Evolutionary conservation across 306 rosid genomes (phyloP).

Genomic region (Ochetophila trinervis): DNA sequence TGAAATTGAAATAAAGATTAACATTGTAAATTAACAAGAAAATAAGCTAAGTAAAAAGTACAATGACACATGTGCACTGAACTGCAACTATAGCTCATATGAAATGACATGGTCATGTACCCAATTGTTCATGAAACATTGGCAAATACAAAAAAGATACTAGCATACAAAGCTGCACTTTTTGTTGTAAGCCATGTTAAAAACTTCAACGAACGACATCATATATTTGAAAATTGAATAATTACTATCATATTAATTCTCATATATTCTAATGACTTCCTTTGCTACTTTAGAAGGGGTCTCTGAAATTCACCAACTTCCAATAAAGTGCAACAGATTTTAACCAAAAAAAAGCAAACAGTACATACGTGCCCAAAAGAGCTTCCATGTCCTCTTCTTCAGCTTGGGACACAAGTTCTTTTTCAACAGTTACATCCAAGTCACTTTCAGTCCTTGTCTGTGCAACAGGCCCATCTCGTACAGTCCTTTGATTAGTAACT

Average conservation of each 20-base stretch:
- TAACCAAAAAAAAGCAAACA: neutral
- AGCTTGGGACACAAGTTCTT: conserved; percentile 96
- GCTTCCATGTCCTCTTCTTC: conserved; percentile 99
- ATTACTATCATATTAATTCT: neutral
- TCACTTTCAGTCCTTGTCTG: conserved; percentile 53
- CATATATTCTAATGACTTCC: neutral
- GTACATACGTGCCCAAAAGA: conserved; percentile 83
- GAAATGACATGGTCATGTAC: no score
- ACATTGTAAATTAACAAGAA: no score
- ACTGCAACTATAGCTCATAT: no score
- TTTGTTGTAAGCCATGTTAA: no score
- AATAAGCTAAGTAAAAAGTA: no score
- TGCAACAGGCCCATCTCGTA: conserved; percentile 48
- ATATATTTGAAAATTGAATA: neutral
- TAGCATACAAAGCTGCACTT: no score
- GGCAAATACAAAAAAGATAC: no score
- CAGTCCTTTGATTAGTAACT: conserved; percentile 42
- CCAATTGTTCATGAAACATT: no score
- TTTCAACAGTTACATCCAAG: conserved; percentile 83
- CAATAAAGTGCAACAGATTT: conserved; percentile 1
- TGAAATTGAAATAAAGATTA: no score
- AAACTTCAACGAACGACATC: no score
- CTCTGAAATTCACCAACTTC: conserved; percentile 6
- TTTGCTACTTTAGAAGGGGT: neutral
- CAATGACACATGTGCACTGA: no score